These are phyloP conservation scores for Epichloe festucae DNA, from an alignment of 2,329 filamentous ascomycete genomes.

Conservation along the genomic window DNA sequence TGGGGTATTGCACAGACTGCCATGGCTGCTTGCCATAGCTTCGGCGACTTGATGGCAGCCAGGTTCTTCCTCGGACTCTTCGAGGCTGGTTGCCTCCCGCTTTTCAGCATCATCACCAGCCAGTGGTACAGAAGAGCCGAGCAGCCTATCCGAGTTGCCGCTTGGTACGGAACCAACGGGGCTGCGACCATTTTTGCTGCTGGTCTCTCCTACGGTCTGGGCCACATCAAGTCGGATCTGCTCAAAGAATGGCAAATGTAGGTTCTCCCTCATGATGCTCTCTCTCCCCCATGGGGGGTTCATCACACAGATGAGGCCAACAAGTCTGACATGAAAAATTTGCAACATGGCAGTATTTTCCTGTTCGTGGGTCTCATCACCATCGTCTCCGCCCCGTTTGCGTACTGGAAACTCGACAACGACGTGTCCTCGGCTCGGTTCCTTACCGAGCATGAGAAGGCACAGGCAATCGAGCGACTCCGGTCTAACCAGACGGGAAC, in stretches of 20 bases:
- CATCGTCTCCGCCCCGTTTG: constrained; percentile 40
- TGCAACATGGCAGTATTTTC: constrained; percentile 28
- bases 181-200: constrained; percentile 43
- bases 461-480: constrained; percentile 58
- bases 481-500: constrained; percentile 65
- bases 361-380: constrained; percentile 50
- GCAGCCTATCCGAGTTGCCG: constrained; percentile 48
- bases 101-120: constrained; percentile 33
- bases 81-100: constrained; percentile 39
- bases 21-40: constrained; percentile 35
- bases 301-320: no score
- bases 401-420: constrained; percentile 48
- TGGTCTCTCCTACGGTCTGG: constrained; percentile 41
- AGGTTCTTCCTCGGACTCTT: constrained; percentile 34
- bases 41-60: constrained; percentile 33
- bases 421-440: constrained; percentile 42
- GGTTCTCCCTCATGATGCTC: neutral
- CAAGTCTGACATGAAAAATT: neutral
- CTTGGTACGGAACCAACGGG: constrained; percentile 55
- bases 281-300: neutral
- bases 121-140: constrained; percentile 38
- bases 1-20: constrained; percentile 31
- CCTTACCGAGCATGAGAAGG: constrained; percentile 51
- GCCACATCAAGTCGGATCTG: constrained; percentile 30
- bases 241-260: constrained; percentile 14